These are phyloP conservation scores for Cinnamomum micranthum DNA, from an alignment of 164 flowering plant genomes.

Conservation along the genomic window DNA sequence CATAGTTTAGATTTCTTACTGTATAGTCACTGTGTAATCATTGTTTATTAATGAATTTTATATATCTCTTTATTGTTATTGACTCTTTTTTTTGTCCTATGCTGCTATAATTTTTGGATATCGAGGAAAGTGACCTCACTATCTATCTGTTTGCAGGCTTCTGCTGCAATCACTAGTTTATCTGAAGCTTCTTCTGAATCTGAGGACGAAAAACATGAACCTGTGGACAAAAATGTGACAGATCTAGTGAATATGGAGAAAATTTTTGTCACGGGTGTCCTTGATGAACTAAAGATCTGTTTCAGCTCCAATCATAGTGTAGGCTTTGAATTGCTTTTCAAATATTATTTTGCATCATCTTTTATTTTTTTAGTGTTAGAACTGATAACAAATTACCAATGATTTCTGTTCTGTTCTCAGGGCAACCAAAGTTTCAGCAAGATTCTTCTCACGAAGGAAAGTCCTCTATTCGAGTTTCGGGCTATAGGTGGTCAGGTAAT, in stretches of 20 bases:
- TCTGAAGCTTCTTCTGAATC: slow-evolving; percentile 72
- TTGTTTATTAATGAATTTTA: too few relatives aligned
- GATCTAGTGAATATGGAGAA: slow-evolving; percentile 42
- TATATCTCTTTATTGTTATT: too few relatives aligned
- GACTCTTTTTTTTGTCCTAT: not conserved
- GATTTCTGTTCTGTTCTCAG: slow-evolving; percentile 26
- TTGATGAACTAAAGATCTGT: slow-evolving; percentile 82
- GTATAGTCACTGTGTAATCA: too few relatives aligned
- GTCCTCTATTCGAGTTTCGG: slow-evolving; percentile 76
- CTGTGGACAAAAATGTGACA: slow-evolving; percentile 21
- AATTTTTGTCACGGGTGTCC: slow-evolving; percentile 68
- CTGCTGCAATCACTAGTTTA: slow-evolving; percentile 61
- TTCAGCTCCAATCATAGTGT: slow-evolving; percentile 60
- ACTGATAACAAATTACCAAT: not conserved
- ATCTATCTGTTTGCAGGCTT: slow-evolving; percentile 38
- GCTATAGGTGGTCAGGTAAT: slow-evolving; percentile 92
- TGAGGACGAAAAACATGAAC: slow-evolving; percentile 44
- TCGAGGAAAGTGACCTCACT: not conserved
- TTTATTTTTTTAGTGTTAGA: not conserved
- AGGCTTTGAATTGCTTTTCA: slow-evolving; percentile 8
- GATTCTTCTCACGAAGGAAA: slow-evolving; percentile 72
- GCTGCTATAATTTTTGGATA: not conserved
- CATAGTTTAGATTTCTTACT: too few relatives aligned
- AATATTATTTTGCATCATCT: not conserved
- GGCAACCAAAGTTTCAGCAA: slow-evolving; percentile 39